Evolutionary conservation across 2,329 filamentous ascomycete genomes (phyloP).

Genomic region (Ceratocystis diversiconidia): DNA sequence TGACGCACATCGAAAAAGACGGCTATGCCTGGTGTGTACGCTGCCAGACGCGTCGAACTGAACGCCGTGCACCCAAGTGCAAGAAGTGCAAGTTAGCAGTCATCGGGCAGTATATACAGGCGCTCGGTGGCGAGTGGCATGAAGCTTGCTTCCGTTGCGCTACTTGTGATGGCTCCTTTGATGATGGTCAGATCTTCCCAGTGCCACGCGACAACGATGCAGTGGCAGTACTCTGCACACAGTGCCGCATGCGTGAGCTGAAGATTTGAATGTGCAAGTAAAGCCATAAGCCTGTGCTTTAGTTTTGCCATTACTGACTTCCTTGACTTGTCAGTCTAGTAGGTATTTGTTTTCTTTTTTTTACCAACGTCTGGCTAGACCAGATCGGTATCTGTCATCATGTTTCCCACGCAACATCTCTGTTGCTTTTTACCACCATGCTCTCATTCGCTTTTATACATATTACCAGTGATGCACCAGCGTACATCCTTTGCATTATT

Average conservation of each 20-base stretch:
- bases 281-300: neutral
- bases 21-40: slow-evolving; percentile 93
- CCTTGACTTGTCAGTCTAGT: slow-evolving; percentile 1
- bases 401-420: neutral
- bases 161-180: slow-evolving; percentile 44
- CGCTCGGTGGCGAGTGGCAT: slow-evolving; percentile 87
- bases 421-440: neutral
- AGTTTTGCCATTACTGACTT: neutral
- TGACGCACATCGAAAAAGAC: slow-evolving; percentile 77
- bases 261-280: slow-evolving; percentile 31
- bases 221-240: slow-evolving; percentile 45
- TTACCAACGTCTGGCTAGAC: neutral
- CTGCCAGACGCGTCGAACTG: slow-evolving; percentile 85
- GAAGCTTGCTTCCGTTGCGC: slow-evolving; percentile 77
- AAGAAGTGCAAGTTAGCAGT: slow-evolving; percentile 71
- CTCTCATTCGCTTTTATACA: neutral
- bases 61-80: slow-evolving; percentile 78
- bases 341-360: neutral
- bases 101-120: slow-evolving; percentile 77
- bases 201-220: slow-evolving; percentile 33
- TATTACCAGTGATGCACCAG: neutral
- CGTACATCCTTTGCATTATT: neutral
- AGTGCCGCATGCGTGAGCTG: slow-evolving; percentile 44
- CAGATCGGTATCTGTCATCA: neutral
- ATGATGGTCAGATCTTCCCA: slow-evolving; percentile 52